Conservation (phyloP, 352 stramenopile species). For the Phytophthora vignae region DNA sequence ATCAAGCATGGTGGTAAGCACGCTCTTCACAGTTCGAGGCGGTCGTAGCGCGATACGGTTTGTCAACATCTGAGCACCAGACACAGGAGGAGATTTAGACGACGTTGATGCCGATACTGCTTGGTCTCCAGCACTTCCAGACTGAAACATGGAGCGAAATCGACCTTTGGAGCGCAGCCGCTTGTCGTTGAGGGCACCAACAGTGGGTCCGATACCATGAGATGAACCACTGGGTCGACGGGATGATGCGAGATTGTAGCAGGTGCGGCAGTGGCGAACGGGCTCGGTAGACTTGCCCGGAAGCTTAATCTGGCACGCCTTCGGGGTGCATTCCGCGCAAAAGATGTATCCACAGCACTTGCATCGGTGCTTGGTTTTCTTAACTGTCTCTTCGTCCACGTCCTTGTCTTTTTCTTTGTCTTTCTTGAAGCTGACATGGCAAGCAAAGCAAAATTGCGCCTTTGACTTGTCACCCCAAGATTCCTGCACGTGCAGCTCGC, state of each 20-base stretch:
- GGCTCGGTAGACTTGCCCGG: constrained; percentile 59
- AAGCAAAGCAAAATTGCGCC: constrained; percentile 81
- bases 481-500: constrained; percentile 78
- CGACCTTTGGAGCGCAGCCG: constrained; percentile 46
- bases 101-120: constrained; percentile 20
- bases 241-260: constrained; percentile 81
- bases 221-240: constrained; percentile 57
- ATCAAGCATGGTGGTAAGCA: constrained; percentile 85
- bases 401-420: constrained; percentile 28
- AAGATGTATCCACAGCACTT: constrained; percentile 89
- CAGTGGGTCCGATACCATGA: constrained; percentile 52
- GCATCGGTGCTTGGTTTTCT: constrained; percentile 69
- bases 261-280: constrained; percentile 78
- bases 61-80: constrained; percentile 57
- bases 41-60: constrained; percentile 74
- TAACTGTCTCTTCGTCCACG: constrained; percentile 11
- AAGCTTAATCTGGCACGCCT: constrained; percentile 78
- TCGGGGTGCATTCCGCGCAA: constrained; percentile 77
- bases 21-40: constrained; percentile 83
- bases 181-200: constrained; percentile 37
- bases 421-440: constrained; percentile 62
- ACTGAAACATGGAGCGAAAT: constrained; percentile 74
- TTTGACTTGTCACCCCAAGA: constrained; percentile 82
- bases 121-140: constrained; percentile 31
- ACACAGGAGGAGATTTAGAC: constrained; percentile 12